These are phyloP conservation scores for Periglandula ipomoeae DNA, from an alignment of 2,329 filamentous ascomycete genomes.

Conservation along the genomic window DNA sequence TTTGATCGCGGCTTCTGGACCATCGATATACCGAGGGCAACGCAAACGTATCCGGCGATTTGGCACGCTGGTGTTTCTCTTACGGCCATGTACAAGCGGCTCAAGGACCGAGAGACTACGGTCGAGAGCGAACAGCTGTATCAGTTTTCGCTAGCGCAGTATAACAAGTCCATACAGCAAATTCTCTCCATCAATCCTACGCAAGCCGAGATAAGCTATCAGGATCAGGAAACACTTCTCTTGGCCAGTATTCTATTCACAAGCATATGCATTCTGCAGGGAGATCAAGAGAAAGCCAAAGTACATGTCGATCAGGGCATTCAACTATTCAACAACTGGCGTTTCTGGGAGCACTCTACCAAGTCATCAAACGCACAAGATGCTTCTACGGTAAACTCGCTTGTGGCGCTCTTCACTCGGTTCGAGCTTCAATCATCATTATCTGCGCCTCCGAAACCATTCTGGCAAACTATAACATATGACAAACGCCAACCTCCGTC, in stretches of 20 bases:
- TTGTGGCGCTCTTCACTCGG: constrained; percentile 10
- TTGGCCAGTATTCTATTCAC: constrained; percentile 8
- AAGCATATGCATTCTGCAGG: constrained; percentile 10
- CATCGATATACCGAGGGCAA: constrained; percentile 4
- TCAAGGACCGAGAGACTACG: constrained; percentile 13
- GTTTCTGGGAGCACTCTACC: constrained; percentile 6
- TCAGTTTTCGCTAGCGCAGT: constrained; percentile 10
- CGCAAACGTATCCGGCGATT: constrained; percentile 6
- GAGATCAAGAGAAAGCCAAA: constrained; percentile 7
- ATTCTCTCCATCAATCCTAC: constrained; percentile 5
- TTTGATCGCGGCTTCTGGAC: constrained; percentile 9
- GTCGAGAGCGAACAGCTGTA: constrained; percentile 16
- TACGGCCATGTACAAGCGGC: constrained; percentile 10
- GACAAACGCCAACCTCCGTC: neutral
- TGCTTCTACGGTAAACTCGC: constrained; percentile 5
- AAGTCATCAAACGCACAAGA: neutral
- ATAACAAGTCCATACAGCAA: constrained; percentile 9
- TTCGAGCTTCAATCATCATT: constrained; percentile 7
- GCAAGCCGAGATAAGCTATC: neutral
- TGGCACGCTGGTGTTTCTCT: constrained; percentile 8
- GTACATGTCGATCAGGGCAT: constrained; percentile 8
- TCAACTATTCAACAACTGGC: constrained; percentile 9
- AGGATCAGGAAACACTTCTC: constrained; percentile 10
- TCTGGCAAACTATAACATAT: constrained; percentile 1
- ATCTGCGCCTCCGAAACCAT: neutral